Base-by-base conservation (phyloP, 805 yeast genomes). In the Sungouiozyma intestinalis region DNA sequence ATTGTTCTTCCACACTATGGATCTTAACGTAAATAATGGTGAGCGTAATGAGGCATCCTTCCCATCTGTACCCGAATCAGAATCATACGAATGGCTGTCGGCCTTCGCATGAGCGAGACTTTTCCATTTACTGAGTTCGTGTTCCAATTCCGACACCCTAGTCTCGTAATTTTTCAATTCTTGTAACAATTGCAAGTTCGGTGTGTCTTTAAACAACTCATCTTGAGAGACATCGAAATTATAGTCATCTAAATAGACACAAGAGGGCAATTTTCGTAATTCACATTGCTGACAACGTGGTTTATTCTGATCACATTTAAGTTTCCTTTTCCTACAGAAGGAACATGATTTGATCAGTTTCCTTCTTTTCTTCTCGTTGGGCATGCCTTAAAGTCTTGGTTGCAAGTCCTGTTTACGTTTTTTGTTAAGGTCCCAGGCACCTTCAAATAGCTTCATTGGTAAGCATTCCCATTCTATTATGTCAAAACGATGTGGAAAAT, bases 261-360 rank as follows among this genome's bases (percentile, higher is more conserved):
- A 58, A 16, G 50, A 48, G 3, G 57, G 53, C 21, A 57, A 43
- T 5, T 51, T 46, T 46, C 69, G 68, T 6, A 57, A 45, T 9
- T 53, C 39, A 49, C 79, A 74, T 38, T 67, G 67, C 8, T 63
- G 58, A 45, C 72, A 67, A 44, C 51, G 52, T n/a, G 71, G 68
- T 44, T 62, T 64, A 33, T 60, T 58, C 47, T 74, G 75, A 51
- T 77, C 81, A 58, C 84, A 77, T 63, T 77, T 77, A 63, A 79
- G 70, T 61, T 78, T 79, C 51, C 82, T 69, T 46, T 72, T 69
- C 41, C 83, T 67, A 56, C 85, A 79, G 38, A 78, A 76, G 47
- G 76, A 64, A 51, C 82, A 77, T 3, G 63, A 53, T 36, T 54
- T 51, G 35, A 58, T 56, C 15, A 46, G 43, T 45, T 58, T 58